phyloP scores from a whole-genome alignment of 1,139 yeast species.

The Diutina scorzettiae region DNA sequence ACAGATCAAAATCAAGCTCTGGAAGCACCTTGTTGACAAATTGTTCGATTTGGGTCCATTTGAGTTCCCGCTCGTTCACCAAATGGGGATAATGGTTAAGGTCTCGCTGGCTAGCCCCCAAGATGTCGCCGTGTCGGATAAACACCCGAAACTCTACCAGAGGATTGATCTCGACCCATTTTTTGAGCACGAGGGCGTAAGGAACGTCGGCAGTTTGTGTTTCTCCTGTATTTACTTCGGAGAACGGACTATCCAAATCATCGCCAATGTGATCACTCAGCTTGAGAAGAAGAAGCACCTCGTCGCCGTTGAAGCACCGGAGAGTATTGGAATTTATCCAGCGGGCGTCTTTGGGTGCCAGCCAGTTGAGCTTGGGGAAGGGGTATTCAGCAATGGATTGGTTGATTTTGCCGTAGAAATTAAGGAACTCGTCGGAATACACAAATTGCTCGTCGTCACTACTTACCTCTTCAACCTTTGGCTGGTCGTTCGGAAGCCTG shows the following conservation, averaged over 20 bases:
- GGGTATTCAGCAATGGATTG: background rate
- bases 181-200: conserved; percentile 60
- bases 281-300: conserved; percentile 67
- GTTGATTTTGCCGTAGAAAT: background rate
- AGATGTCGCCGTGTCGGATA: conserved; percentile 45
- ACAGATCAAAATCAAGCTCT: background rate
- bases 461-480: conserved; percentile 17
- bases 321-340: conserved; percentile 83
- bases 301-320: conserved; percentile 59
- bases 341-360: conserved; percentile 87
- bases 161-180: conserved; percentile 78
- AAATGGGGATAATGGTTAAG: conserved; percentile 70
- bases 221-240: conserved; percentile 26
- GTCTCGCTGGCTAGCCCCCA: conserved; percentile 81
- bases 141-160: conserved; percentile 86
- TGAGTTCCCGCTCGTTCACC: conserved; percentile 28
- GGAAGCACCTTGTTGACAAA: conserved; percentile 34
- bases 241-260: conserved; percentile 59
- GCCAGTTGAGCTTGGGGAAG: conserved; percentile 77
- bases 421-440: conserved; percentile 37
- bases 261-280: conserved; percentile 82
- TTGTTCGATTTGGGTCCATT: conserved; percentile 36
- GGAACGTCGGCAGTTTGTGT: conserved; percentile 12
- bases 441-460: conserved; percentile 56
- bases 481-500: background rate